Evolutionary conservation across 306 rosid genomes (phyloP), one percentile per base, ranked within the genome.

Genomic region (Glycyrrhiza uralensis): DNA sequence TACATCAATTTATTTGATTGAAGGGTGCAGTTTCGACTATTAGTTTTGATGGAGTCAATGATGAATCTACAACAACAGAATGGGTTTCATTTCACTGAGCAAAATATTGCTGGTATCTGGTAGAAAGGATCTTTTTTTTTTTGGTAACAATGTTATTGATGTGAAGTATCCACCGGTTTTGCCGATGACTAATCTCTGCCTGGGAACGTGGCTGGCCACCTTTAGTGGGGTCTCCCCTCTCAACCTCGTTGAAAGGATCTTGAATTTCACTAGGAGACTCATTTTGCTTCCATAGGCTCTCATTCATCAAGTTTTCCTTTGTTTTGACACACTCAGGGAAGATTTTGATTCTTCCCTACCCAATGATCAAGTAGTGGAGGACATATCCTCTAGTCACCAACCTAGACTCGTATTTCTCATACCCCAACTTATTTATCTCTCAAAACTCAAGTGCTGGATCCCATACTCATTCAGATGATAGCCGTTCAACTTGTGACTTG

Each of bases 371-470:
- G 76, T 51, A 46, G 29, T 58, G 57, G 80, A 78, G 45, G 75
- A 26, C 7, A 82, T 72, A 41, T 70, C 73, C 44, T 54, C 60
- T 24, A 69, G 32, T 64, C 91, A 80, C 85, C 88, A 78, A 71
- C 89, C 89, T 46, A 86, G 97, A 87, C 66, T 30, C 91, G 0
- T 94, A 86, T 80, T 87, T 84, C 36, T 89, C 97, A 0, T 94
- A 91, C 77, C 96, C 96, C 23, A 91, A 89, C 86, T 78, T 94
- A 75, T 94, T 89, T 64, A 76, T 85, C 60, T 73, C 88, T 11
- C 89, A 88, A 56, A 89, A 73, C 58, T 74, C 89, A 52, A 80
- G 65, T 74, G 77, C 41, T 9, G 87, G 85, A 78, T 86, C 89
- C 13, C 79, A 60, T 32, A 23, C 82, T 72, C 89, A 79, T 72